These are phyloP conservation scores for Lunasporangiospora selenospora DNA, from an alignment of 192 early-diverging fungal genomes.

Conservation along the genomic window DNA sequence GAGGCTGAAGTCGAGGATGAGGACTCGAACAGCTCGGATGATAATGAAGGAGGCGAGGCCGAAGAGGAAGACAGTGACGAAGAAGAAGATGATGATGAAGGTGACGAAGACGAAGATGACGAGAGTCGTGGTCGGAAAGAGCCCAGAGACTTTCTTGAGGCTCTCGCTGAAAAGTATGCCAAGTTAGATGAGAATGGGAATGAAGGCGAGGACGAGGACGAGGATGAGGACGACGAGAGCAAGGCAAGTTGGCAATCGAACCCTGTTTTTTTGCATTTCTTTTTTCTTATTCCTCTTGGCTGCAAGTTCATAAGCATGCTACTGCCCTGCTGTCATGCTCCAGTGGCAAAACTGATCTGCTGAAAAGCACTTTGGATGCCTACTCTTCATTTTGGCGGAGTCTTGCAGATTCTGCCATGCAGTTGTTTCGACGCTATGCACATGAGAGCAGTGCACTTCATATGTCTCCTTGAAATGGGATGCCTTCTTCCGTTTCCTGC, in stretches of 20 bases:
- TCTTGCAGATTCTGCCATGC: no score
- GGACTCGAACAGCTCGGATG: slow-evolving; percentile 16
- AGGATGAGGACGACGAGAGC: slow-evolving; percentile 30
- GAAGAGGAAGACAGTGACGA: slow-evolving; percentile 27
- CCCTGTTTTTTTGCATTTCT: background rate
- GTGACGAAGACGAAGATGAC: slow-evolving; percentile 20
- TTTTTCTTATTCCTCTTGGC: background rate
- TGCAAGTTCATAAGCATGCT: background rate
- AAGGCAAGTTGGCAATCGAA: slow-evolving; percentile 11
- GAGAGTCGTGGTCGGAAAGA: slow-evolving; percentile 9
- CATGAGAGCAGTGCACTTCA: no score
- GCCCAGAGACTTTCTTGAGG: slow-evolving; percentile 20
- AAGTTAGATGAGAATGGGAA: slow-evolving; percentile 6
- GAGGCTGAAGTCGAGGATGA: slow-evolving; percentile 26
- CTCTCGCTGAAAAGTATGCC: slow-evolving; percentile 22
- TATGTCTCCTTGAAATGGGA: no score
- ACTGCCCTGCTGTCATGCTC: no score
- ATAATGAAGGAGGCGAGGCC: slow-evolving; percentile 13
- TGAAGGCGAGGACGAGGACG: slow-evolving; percentile 18
- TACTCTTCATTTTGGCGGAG: no score
- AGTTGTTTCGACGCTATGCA: no score
- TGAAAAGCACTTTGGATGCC: no score
- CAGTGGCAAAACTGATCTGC: no score
- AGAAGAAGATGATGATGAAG: slow-evolving; percentile 22
- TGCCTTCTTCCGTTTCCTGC: no score